Percentiles rank a stretch among this genome's conserved stretches.
phyloP scores from a whole-genome alignment of 2,329 filamentous ascomycete genomes.

The Pleurostoma richardsiae region DNA sequence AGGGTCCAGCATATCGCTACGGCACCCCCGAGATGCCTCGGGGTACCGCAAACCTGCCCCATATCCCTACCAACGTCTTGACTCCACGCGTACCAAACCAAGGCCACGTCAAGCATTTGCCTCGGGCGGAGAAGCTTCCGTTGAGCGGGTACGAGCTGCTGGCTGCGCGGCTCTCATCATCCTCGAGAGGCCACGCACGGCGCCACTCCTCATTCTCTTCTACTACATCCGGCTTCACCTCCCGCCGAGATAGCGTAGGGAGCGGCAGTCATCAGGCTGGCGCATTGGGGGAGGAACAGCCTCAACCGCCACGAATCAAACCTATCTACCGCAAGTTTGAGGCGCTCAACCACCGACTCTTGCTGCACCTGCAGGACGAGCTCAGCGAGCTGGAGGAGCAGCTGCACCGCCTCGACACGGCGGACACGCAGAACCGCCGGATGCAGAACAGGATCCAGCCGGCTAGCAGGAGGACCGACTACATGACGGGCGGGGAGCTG shows the following conservation, averaged over 20 bases:
- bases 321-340: slow-evolving; percentile 84
- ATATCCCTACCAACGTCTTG: slow-evolving; percentile 27
- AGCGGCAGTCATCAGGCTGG: slow-evolving; percentile 12
- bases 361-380: slow-evolving; percentile 83
- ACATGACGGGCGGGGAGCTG: slow-evolving; percentile 47
- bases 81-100: slow-evolving; percentile 26
- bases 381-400: slow-evolving; percentile 76
- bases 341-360: slow-evolving; percentile 72
- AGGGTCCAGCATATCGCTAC: slow-evolving; percentile 21
- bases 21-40: slow-evolving; percentile 37
- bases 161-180: slow-evolving; percentile 45
- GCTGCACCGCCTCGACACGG: slow-evolving; percentile 61
- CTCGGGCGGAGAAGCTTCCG: slow-evolving; percentile 35
- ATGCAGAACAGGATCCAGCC: slow-evolving; percentile 41
- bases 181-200: slow-evolving; percentile 8
- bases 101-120: slow-evolving; percentile 27
- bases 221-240: not conserved
- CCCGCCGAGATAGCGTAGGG: slow-evolving; percentile 3
- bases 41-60: slow-evolving; percentile 28
- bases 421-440: slow-evolving; percentile 43
- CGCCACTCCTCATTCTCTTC: not conserved
- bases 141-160: slow-evolving; percentile 59
- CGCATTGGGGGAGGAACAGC: slow-evolving; percentile 7
- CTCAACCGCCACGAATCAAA: slow-evolving; percentile 18
- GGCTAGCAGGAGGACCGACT: slow-evolving; percentile 56